phyloP scores from a whole-genome alignment of 805 yeast species.

The Isabelozyma rhagii region DNA sequence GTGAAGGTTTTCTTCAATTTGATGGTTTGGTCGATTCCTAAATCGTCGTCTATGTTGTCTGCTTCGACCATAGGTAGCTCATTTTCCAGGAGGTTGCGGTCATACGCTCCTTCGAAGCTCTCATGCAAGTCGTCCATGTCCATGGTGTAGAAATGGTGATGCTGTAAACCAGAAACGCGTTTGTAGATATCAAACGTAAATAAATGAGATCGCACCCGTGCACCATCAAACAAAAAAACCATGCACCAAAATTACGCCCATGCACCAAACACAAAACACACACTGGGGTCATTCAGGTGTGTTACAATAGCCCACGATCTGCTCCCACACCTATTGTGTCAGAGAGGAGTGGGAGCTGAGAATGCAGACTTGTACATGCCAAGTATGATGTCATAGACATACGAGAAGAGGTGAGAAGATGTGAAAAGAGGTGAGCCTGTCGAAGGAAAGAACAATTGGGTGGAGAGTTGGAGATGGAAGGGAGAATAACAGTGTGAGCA shows the following conservation, averaged over 20 bases:
- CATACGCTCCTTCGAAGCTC: background rate
- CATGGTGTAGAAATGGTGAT: background rate
- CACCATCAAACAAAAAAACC: background rate
- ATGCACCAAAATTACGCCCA: background rate
- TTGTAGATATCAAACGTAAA: background rate
- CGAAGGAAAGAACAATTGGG: no score
- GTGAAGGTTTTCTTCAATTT: conserved; percentile 20
- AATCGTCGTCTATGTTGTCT: conserved; percentile 14
- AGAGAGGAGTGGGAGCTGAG: background rate
- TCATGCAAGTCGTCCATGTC: background rate
- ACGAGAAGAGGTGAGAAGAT: background rate
- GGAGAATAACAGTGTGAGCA: no score
- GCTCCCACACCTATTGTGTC: background rate
- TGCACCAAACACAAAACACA: background rate
- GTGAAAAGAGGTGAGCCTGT: no score
- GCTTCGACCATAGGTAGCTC: background rate
- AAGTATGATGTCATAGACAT: background rate
- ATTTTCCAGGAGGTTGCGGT: background rate
- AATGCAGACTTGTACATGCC: background rate
- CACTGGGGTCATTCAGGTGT: background rate
- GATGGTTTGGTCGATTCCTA: conserved; percentile 36
- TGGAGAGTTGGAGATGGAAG: no score
- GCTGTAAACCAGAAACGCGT: background rate
- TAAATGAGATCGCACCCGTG: background rate
- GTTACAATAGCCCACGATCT: no score